These are phyloP conservation scores for Larix kaempferi DNA, from an alignment of 75 land plant genomes.

Conservation along the genomic window DNA sequence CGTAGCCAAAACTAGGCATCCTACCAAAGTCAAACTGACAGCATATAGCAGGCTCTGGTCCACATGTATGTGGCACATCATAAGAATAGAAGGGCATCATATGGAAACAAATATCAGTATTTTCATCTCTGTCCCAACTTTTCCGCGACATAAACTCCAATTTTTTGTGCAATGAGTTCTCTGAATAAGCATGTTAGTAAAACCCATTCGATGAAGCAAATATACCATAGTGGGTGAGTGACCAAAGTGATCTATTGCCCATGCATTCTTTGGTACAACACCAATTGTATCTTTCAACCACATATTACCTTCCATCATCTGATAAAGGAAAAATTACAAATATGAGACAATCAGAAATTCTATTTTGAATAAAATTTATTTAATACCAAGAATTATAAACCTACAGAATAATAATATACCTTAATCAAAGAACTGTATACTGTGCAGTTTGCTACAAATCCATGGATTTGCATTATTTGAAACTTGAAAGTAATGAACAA, in stretches of 20 bases:
- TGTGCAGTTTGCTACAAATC: too few species aligned
- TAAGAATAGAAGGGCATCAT: conserved; percentile 99
- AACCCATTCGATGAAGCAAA: conserved; percentile 95
- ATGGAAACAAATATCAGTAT: conserved; percentile 94
- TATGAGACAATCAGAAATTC: not conserved
- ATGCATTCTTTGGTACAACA: conserved; percentile 89
- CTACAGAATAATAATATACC: too few species aligned
- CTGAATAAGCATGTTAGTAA: conserved; percentile 96
- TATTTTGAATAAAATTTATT: not conserved
- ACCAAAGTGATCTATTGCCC: conserved; percentile 99
- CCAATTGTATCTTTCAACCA: conserved; percentile 94
- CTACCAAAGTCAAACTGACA: conserved; percentile 99
- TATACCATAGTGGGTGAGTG: conserved; percentile 99
- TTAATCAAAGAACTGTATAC: too few species aligned
- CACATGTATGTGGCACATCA: conserved; percentile 99
- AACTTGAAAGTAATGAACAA: too few species aligned
- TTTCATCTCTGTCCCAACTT: conserved; percentile 86
- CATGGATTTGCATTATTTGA: too few species aligned
- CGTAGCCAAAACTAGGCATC: conserved; percentile 57
- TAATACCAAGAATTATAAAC: not conserved
- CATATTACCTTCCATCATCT: conserved; percentile 92
- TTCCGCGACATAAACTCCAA: conserved; percentile 95
- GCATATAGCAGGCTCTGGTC: conserved; percentile 97
- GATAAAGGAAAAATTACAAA: conserved; percentile 7
- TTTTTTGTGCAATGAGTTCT: conserved; percentile 75